Percentiles rank a stretch among this genome's conserved stretches.
Evolutionary conservation across 192 early-diverging fungal species (phyloP).

Genomic region (Geranomyces michiganensis): DNA sequence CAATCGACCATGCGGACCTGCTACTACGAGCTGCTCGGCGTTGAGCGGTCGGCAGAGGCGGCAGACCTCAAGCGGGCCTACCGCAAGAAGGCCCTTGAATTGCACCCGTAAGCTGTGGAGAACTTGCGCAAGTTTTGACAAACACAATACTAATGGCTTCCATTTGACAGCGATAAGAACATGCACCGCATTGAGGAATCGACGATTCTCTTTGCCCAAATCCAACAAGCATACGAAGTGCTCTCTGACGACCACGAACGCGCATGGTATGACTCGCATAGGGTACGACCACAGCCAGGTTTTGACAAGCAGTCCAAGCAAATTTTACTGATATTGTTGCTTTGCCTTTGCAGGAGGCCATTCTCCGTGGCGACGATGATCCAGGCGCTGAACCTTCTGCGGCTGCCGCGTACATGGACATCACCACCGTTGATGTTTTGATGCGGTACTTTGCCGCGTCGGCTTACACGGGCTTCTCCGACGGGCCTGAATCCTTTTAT

Average conservation of each 20-base stretch:
- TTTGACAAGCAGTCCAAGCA: too few species aligned
- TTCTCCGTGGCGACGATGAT: conserved; percentile 80
- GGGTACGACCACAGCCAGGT: too few species aligned
- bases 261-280: conserved; percentile 93
- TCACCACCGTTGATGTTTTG: conserved; percentile 65
- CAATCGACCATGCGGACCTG: conserved; percentile 71
- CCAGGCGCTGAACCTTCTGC: conserved; percentile 27
- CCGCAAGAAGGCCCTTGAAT: conserved; percentile 56
- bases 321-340: not conserved
- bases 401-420: conserved; percentile 29
- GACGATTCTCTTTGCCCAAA: conserved; percentile 82
- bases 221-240: conserved; percentile 93
- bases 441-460: conserved; percentile 82
- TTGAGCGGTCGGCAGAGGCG: conserved; percentile 70
- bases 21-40: conserved; percentile 88
- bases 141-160: not conserved
- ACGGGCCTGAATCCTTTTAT: conserved; percentile 75
- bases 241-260: conserved; percentile 92
- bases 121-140: not conserved
- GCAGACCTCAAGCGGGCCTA: conserved; percentile 91
- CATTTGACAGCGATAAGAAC: conserved; percentile 80
- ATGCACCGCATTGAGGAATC: conserved; percentile 78
- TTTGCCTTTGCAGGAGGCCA: conserved; percentile 62
- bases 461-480: conserved; percentile 72
- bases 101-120: conserved; percentile 27